Evolutionary conservation across 768 basidiomycete genomes (phyloP), one percentile per base, ranked within the genome.

Genomic region (Mycena alexandri): DNA sequence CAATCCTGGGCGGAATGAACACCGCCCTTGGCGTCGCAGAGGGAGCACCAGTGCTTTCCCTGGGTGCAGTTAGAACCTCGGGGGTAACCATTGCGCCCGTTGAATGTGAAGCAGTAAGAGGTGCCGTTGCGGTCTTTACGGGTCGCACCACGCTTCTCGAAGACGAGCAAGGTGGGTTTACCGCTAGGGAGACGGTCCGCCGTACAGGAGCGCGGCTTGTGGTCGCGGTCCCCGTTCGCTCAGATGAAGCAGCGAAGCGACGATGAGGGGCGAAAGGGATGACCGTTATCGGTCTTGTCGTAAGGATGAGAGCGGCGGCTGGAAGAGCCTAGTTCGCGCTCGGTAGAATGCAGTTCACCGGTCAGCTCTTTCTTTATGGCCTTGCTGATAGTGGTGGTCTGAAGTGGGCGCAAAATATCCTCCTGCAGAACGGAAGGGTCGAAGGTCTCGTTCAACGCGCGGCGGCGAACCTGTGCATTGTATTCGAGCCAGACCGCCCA

Each of bases 1-100:
- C 72, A 74, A 2, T 22, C 22, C 46, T 77, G 74, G 0, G 72
- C 73, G 17, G 60, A 61, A 50, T 78, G 70, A 1, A 34, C 12
- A 16, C 51, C 46, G 41, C 33, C 17, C 3, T 29, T 17, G 0
- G 24, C 33, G n/a, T 63, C 60, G 46, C 74, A 75, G 14, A 75
- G 63, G 34, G 72, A 51, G 57, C 74, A 74, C 43, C 36, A 33
- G 52, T 75, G 73, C n/a, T 63, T 22, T 2, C 47, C 46, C 16
- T 38, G 38, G 34, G 38, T 8, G 44, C 44, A 52, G 50, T 52
- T 34, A 52, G 7, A 17, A 52, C 50, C 50, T 25, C 29, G 29
- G 50, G 50, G 33, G 50, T 25, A 52, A 52, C 50, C 29, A 17
- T 52, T 16, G 50, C 50, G 29, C 14, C 50, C 50, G 29, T 52